Evolutionary conservation across 116 monocot species (phyloP), one percentile per base, ranked within the genome.

Genomic region (Phalaenopsis hybrid): DNA sequence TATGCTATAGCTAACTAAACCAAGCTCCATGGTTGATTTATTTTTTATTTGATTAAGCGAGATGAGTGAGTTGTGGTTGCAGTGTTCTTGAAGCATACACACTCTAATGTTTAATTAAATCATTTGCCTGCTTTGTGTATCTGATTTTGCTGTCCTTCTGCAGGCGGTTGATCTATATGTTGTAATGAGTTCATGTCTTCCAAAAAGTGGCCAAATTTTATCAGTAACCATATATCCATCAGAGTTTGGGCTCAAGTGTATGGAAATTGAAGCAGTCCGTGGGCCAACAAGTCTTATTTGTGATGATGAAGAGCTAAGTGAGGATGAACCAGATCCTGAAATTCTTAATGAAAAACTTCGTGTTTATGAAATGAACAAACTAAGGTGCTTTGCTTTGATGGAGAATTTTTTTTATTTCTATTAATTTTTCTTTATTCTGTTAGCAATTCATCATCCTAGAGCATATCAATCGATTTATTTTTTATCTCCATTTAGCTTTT

Each of bases 161-260:
- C 57, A 97, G 95, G 89, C 94, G 68, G 92, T 92, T 84, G 97
- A 98, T 88, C 58, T 98, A 4, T 98, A 92, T 90, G 93, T 98
- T 57, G 82, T 91, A 76, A 93, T 98, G 89, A 92, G 77, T 74
- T 97, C 97, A 85, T 94, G 90, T 85, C 88, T 93, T 18, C 97
- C 95, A 18, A 94, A 92, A 80, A 92, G 90, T 67, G 97, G 97
- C 13, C 90, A 89, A 74, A 77, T 94, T 65, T 75, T 85, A 23
- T 92, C 92, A 6, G 93, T 94, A 1, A 28, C 86, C 45, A 75
- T 98, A 46, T 98, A 98, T 86, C 95, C 97, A 43, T 91, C 97
- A 43, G 91, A 98, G 58, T 94, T 90, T 90, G 97, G 97, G 37
- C 81, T 88, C 9, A 90, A 93, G 79, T 89, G 95, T 85, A 93